Base-by-base conservation (phyloP, 345 rosid species). In the Anastatica hierochuntica region DNA sequence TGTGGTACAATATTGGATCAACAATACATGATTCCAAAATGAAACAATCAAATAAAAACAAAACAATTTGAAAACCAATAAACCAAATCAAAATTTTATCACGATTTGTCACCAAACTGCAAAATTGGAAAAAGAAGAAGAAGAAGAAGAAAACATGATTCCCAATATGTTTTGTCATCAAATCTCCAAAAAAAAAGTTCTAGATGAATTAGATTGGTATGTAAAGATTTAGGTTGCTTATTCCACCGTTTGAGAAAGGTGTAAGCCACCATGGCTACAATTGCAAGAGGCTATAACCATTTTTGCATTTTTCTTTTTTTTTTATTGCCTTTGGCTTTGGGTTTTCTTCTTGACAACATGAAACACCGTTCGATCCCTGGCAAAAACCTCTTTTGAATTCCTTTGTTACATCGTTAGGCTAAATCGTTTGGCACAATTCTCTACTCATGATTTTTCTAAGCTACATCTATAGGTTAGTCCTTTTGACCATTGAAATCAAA, bases 401-500 rank as follows among this genome's bases (percentile, higher is more conserved):
- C 51, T 79, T 23, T 23, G 27, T 6, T 23, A 23, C 10, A 3
- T 29, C 10, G 5, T 29, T 29, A 1, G 1, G 10, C 81, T 6
- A 10, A 49, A 33, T 70, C 68, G n/a, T 71, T 82, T 24, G 76
- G 75, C 67, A 66, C 62, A 45, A 71, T 70, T 66, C 64, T 72
- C 52, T 51, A 58, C 55, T 64, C 72, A 15, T 60, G 53, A n/a
- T n/a, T 37, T 58, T 58, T 71, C 52, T 67, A 74, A 42, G 58
- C 58, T 47, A 62, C 80, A 64, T 65, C 74, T 36, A 36, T 33
- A 29, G 73, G 40, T 18, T 58, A 50, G 3, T 87, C 92, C 85
- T 87, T 63, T 71, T 87, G 89, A 0, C 96, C 98, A 78, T 96
- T 90, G 76, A n/a, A 59, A 76, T 33, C 64, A 38, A 10, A 41